Evolutionary conservation across 2,329 filamentous ascomycete genomes (phyloP).

Genomic region (Aspergillus puulaauensis): DNA sequence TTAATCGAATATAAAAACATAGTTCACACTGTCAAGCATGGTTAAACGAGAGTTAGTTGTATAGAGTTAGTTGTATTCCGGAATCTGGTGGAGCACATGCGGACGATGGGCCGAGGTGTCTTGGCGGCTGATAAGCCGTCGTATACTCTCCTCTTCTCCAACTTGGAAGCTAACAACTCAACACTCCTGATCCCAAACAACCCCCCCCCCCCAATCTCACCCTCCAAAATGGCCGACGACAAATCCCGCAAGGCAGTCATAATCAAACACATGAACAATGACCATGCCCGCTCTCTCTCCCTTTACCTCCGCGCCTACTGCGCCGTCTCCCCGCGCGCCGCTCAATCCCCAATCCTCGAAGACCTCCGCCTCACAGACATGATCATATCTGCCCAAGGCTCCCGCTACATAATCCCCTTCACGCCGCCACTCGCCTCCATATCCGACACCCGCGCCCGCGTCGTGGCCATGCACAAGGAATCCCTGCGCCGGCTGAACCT

Average conservation of each 20-base stretch:
- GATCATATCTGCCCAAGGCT: slow-evolving; percentile 56
- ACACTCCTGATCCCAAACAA: neutral
- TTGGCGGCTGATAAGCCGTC: too few relatives aligned
- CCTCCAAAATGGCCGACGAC: slow-evolving; percentile 6
- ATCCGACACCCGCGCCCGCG: slow-evolving; percentile 65
- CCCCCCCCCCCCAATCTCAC: too few relatives aligned
- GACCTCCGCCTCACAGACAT: slow-evolving; percentile 67
- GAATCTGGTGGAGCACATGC: too few relatives aligned
- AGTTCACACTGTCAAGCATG: too few relatives aligned
- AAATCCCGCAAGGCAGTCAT: slow-evolving; percentile 57
- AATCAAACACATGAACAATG: slow-evolving; percentile 81
- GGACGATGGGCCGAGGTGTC: too few relatives aligned
- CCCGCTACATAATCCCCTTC: slow-evolving; percentile 58
- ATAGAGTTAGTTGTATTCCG: too few relatives aligned
- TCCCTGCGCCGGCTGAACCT: slow-evolving; percentile 62
- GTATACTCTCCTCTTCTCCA: too few relatives aligned
- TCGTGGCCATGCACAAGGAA: slow-evolving; percentile 70
- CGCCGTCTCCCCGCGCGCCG: slow-evolving; percentile 55
- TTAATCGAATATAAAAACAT: neutral
- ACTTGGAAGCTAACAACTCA: too few relatives aligned
- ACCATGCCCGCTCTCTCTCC: slow-evolving; percentile 72
- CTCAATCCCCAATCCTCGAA: slow-evolving; percentile 60
- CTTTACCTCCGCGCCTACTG: slow-evolving; percentile 76
- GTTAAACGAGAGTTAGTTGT: too few relatives aligned
- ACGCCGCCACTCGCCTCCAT: slow-evolving; percentile 68